A percentile compares a stretch with the other conserved stretches of the same genome.
Conservation (phyloP, 2,329 filamentous ascomycete genomes). For the Metarhizium anisopliae region DNA sequence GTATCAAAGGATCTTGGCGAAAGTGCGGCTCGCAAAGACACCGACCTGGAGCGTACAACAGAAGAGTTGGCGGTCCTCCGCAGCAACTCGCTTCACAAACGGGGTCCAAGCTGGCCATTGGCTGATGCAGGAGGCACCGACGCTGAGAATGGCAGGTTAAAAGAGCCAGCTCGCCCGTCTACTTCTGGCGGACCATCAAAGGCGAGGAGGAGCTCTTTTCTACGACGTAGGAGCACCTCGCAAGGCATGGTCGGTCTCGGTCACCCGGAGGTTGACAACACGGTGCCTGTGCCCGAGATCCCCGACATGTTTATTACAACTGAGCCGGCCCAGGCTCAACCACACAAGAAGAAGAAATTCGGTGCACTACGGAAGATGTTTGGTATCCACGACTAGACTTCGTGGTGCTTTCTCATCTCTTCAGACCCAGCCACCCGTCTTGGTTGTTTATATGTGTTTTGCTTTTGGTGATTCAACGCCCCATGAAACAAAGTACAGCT, state of each 20-base stretch:
- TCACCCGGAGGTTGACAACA: slow-evolving; percentile 7
- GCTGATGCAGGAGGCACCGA: slow-evolving; percentile 20
- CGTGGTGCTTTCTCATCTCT: slow-evolving; percentile 7
- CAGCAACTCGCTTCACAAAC: slow-evolving; percentile 22
- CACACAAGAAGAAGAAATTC: slow-evolving; percentile 57
- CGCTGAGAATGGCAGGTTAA: slow-evolving; percentile 15
- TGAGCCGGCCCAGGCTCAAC: slow-evolving; percentile 2
- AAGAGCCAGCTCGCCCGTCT: slow-evolving; percentile 21
- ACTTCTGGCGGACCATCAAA: slow-evolving; percentile 22
- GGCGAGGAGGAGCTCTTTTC: slow-evolving; percentile 18
- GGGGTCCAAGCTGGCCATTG: slow-evolving; percentile 25
- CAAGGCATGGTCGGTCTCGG: slow-evolving; percentile 17
- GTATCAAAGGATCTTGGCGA: slow-evolving; percentile 47
- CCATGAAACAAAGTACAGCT: not conserved
- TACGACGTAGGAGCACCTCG: slow-evolving; percentile 29
- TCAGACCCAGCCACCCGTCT: not conserved
- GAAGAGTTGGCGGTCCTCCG: slow-evolving; percentile 41
- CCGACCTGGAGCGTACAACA: slow-evolving; percentile 49
- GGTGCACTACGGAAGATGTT: slow-evolving; percentile 57
- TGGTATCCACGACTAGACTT: slow-evolving; percentile 34
- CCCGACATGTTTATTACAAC: not conserved
- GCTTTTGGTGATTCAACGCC: not conserved
- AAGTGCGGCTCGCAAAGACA: slow-evolving; percentile 53
- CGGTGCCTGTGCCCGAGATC: slow-evolving; percentile 6
- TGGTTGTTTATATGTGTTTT: not conserved